Base-by-base conservation (phyloP, 805 yeast species). In the Ogataea neopini region DNA sequence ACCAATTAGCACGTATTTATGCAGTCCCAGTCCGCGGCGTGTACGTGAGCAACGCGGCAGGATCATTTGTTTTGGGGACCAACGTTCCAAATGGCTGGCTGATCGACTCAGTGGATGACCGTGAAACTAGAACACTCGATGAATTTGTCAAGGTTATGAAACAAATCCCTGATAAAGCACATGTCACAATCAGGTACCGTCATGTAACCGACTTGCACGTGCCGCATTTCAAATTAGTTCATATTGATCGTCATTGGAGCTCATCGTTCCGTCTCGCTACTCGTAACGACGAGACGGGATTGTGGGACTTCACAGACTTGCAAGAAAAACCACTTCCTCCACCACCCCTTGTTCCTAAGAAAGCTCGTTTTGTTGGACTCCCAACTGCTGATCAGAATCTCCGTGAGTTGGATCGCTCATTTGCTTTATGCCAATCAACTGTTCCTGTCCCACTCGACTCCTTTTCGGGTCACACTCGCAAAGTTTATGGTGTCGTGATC, bases 11-110 rank as follows among this genome's bases (percentile, higher is more conserved):
- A 2, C 78, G 96, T 60, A 77, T 83, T 41, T 88, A 82, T 60
- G 88, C 91, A 26, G 77, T 90, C 25, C 94, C 96, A 0, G 94
- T 86, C 1, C 77, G 72, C 54, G 97, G 97, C 33, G 96, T 91
- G 1, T 89, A 80, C 62, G 75, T 88, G 34, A 84, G 85, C 56
- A 80, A 84, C 56, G 88, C 94, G 0, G 75, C 87, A 1, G 92
- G 92, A 0, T 83, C 92, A 0, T 89, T 91, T 68, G 79, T 73
- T 39, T 63, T 84, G 38, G 80, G 80, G 33, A 45, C 72, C 6
- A 74, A 71, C 43, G 89, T 86, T 47, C 73, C 78, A 47, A 73
- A 75, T 23, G 96, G 96, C 11, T 90, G 96, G 94, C 68, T 91
- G 2, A 67, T 91, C 19, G 95, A 87, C 56, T 75, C 88, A 8